Conservation (phyloP, 257 asterid species). For the Perilla frutescens region DNA sequence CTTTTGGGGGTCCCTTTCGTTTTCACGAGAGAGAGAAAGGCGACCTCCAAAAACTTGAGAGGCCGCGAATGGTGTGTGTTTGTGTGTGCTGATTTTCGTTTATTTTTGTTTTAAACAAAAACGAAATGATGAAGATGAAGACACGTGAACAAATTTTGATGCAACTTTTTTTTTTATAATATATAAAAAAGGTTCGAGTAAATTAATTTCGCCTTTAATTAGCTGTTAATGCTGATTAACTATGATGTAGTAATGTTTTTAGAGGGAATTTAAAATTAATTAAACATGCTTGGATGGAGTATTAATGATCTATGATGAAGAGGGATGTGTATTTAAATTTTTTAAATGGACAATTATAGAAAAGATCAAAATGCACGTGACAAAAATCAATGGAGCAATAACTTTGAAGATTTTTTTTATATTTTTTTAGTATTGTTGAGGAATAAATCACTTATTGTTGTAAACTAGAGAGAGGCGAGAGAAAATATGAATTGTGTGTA, state of each 20-base stretch:
- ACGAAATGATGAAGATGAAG: conserved; percentile 18
- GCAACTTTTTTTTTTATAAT: neutral
- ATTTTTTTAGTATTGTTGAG: too few relatives aligned
- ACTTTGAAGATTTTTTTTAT: too few relatives aligned
- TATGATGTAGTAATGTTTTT: too few relatives aligned
- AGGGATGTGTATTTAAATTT: neutral
- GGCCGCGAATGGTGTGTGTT: conserved; percentile 2
- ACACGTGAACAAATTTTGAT: neutral
- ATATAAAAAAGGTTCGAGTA: neutral
- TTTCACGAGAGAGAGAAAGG: conserved; percentile 17
- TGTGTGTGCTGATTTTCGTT: neutral
- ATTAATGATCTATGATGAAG: neutral
- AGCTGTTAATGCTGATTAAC: too few relatives aligned
- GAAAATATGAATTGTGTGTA: too few relatives aligned
- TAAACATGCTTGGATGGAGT: neutral
- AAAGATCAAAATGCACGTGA: too few relatives aligned
- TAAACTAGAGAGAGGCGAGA: too few relatives aligned
- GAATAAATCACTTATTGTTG: too few relatives aligned
- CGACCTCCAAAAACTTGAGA: conserved; percentile 35
- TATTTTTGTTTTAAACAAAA: neutral
- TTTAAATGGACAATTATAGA: too few relatives aligned
- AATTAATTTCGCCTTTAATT: neutral
- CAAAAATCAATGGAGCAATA: too few relatives aligned
- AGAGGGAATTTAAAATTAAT: neutral
- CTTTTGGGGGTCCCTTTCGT: conserved; percentile 36